Evolutionary conservation across 106 monocot species (phyloP).

Genomic region (Apostasia shenzhenica): DNA sequence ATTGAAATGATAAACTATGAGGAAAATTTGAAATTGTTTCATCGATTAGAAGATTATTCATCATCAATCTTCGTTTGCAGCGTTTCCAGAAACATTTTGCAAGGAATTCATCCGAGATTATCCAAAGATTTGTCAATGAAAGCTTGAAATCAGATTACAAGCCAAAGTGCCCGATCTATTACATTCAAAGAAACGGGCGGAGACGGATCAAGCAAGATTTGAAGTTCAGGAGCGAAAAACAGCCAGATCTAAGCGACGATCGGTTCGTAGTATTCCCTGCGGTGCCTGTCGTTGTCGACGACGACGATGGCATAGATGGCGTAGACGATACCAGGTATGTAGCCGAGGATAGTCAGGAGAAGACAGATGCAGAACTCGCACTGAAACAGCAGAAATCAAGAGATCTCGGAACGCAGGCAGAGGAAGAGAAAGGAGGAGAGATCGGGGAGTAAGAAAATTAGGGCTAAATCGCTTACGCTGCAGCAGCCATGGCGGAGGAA

Average conservation of each 20-base stretch:
- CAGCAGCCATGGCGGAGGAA: slow-evolving; percentile 44
- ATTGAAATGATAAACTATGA: no score
- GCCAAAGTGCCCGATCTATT: no score
- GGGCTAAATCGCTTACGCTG: slow-evolving; percentile 17
- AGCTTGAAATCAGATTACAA: no score
- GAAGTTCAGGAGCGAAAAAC: no score
- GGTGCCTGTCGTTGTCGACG: slow-evolving; percentile 18
- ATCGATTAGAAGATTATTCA: no score
- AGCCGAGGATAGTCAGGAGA: slow-evolving; percentile 44
- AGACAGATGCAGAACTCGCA: slow-evolving; percentile 49
- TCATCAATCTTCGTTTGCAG: no score
- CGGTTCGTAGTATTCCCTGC: slow-evolving; percentile 13
- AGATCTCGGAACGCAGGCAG: neutral
- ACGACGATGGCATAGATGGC: slow-evolving; percentile 43
- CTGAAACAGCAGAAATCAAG: slow-evolving; percentile 8
- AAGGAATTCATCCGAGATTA: no score
- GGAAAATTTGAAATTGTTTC: no score
- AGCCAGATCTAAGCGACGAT: slow-evolving; percentile 7
- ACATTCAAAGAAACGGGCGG: no score
- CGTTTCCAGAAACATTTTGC: no score
- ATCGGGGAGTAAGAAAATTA: neutral
- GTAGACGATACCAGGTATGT: slow-evolving; percentile 45
- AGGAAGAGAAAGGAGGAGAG: neutral
- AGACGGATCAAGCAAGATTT: no score
- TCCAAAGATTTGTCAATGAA: no score